Percentiles rank a stretch among this genome's conserved stretches.
Conservation (phyloP, 1,139 yeast species). For the Zhuliangozyma parablackwelliae region DNA sequence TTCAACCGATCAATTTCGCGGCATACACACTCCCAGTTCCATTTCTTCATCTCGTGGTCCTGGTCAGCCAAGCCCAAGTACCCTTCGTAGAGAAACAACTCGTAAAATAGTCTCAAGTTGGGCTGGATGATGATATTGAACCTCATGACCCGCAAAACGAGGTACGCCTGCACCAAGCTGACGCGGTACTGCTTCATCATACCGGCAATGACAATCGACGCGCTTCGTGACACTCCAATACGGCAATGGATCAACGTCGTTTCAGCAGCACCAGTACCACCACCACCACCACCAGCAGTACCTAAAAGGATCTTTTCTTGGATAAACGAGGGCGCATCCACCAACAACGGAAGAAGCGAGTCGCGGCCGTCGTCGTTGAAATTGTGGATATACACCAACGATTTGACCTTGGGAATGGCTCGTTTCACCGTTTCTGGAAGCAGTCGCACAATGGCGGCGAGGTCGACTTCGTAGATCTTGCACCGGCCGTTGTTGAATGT, state of each 20-base stretch:
- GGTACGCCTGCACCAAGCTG: slow-evolving; percentile 68
- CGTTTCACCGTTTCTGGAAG: too few relatives aligned
- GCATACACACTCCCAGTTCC: slow-evolving; percentile 34
- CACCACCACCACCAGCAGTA: too few relatives aligned
- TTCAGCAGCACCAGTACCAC: too few relatives aligned
- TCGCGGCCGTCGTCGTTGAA: slow-evolving; percentile 42
- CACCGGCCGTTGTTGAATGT: slow-evolving; percentile 20
- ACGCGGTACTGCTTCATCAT: slow-evolving; percentile 70
- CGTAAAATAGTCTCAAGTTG: slow-evolving; percentile 79
- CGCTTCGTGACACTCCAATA: slow-evolving; percentile 89
- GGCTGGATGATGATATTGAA: slow-evolving; percentile 90
- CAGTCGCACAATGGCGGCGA: slow-evolving; percentile 8
- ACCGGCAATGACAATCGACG: slow-evolving; percentile 86
- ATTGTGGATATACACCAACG: slow-evolving; percentile 30
- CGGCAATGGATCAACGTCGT: slow-evolving; percentile 69
- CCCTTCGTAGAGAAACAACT: slow-evolving; percentile 77
- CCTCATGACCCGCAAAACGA: slow-evolving; percentile 77
- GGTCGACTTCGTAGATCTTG: slow-evolving; percentile 26
- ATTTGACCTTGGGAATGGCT: slow-evolving; percentile 14
- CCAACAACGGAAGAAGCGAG: slow-evolving; percentile 27
- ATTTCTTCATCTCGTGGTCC: slow-evolving; percentile 11
- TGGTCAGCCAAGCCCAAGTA: slow-evolving; percentile 17
- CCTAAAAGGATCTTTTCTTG: slow-evolving; percentile 27
- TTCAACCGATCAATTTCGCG: slow-evolving; percentile 32
- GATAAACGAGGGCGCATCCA: slow-evolving; percentile 26